Evolutionary conservation across 179 eudicot species (phyloP).

Genomic region (Drosera spatulata): DNA sequence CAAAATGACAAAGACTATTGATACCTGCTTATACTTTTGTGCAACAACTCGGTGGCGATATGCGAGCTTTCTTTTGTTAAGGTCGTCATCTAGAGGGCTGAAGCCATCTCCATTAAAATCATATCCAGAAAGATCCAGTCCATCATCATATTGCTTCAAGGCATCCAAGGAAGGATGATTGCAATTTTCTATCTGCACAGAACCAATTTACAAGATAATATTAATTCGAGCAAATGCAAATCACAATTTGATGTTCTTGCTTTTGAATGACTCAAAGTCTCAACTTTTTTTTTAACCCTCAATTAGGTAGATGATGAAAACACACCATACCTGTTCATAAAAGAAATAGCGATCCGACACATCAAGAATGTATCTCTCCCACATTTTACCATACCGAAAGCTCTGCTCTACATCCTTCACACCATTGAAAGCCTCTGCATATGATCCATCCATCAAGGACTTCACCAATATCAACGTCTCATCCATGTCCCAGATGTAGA

Average conservation of each 20-base stretch:
- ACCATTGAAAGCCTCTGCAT: conserved; percentile 61
- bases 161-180: conserved; percentile 64
- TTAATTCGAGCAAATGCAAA: background rate
- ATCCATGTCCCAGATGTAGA: conserved; percentile 96
- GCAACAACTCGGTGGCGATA: conserved; percentile 64
- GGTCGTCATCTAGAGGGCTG: conserved; percentile 41
- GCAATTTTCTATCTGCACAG: conserved; percentile 61
- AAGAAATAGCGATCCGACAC: conserved; percentile 78
- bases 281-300: no score
- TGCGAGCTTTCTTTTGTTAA: conserved; percentile 62
- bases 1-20: background rate
- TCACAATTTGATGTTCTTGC: background rate
- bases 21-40: conserved; percentile 71
- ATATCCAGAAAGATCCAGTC: conserved; percentile 62
- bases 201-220: background rate
- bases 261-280: no score
- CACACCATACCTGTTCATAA: conserved; percentile 60
- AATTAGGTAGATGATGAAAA: background rate
- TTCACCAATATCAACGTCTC: conserved; percentile 93
- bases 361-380: conserved; percentile 84
- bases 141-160: conserved; percentile 61
- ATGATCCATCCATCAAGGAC: conserved; percentile 67
- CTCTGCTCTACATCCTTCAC: conserved; percentile 69
- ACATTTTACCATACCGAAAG: conserved; percentile 59
- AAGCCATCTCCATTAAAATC: conserved; percentile 58